phyloP scores from a whole-genome alignment of 148 eudicot genomes.

The Chenopodium quinoa region DNA sequence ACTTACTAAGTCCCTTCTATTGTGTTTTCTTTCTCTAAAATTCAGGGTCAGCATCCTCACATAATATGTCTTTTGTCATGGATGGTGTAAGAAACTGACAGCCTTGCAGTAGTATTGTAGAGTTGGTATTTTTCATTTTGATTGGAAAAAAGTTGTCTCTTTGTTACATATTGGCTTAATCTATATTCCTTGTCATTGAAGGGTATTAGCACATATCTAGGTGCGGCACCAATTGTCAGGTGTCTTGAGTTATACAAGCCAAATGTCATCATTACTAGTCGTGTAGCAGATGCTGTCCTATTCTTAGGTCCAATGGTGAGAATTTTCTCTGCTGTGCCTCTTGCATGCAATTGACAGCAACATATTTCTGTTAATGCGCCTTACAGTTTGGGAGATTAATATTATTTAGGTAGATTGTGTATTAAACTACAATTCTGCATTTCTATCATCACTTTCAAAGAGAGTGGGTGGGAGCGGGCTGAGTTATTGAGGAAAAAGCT shows the following conservation, averaged over 20 bases:
- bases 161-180: neutral
- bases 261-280: slow-evolving; percentile 83
- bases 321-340: slow-evolving; percentile 14
- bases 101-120: neutral
- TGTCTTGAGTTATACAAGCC: slow-evolving; percentile 78
- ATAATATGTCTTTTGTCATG: slow-evolving; percentile 10
- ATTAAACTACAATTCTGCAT: neutral
- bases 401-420: neutral
- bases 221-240: slow-evolving; percentile 90
- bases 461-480: neutral
- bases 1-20: neutral
- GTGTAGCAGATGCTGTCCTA: slow-evolving; percentile 95
- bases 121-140: neutral
- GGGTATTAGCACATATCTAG: slow-evolving; percentile 77
- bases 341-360: neutral
- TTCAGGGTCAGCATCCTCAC: slow-evolving; percentile 25
- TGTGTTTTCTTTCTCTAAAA: neutral
- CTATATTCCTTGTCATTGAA: slow-evolving; percentile 33
- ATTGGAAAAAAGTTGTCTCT: neutral
- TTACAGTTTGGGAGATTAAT: neutral
- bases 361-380: neutral
- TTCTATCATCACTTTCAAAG: neutral
- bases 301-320: slow-evolving; percentile 96
- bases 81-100: slow-evolving; percentile 28
- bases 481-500: neutral